Base-by-base conservation (phyloP, 192 early-diverging fungal genomes). In the Backusella luteola region DNA sequence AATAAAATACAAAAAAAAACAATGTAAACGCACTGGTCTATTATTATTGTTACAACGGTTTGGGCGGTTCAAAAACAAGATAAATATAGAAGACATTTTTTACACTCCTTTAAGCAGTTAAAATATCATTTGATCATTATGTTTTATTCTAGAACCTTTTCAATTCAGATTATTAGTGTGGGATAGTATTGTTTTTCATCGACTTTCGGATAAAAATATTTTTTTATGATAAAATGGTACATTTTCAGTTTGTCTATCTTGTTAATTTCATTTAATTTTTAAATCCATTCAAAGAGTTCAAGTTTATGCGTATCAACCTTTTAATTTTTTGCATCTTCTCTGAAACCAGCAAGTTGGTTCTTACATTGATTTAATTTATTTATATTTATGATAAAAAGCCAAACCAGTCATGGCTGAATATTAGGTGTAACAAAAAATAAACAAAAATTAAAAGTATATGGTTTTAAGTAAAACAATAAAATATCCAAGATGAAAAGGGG, bases 131-230 rank as follows among this genome's bases (percentile, higher is more conserved):
- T 26, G 23, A 59, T 59, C 53, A 23, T 59, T 59, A 9, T 21
- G 6, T 59, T 59, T 26, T 63, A 63, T 63, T 63, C 56, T 63
- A 63, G 56, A 63, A 63, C 56, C 56, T 63, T 63, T 63, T 63
- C 56, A 63, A 63, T 29, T 9, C 23, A 12, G 1, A 29, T 63
- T 3, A 63, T 14, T 26, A 63, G 23, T 63, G 56, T 29, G 23
- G 56, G 56, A 63, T 63, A 26, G 9, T 63, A 26, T 23, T 29
- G 56, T 29, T 63, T 59, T 59, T 52, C 46, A 52, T 39, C 38
- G 38, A 39, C 7, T 29, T 29, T 29, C 4, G 26, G 23, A 23
- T 29, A 26, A 63, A 63, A 11, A 14, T 63, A 14, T 26, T 29
- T 26, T 29, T 63, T 29, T 63, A 14, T 29, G 56, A 9, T 63